A percentile compares a stretch with the other conserved stretches of the same genome.
Conservation (phyloP, 257 asterid genomes). For the Solanum tarapatanum region DNA sequence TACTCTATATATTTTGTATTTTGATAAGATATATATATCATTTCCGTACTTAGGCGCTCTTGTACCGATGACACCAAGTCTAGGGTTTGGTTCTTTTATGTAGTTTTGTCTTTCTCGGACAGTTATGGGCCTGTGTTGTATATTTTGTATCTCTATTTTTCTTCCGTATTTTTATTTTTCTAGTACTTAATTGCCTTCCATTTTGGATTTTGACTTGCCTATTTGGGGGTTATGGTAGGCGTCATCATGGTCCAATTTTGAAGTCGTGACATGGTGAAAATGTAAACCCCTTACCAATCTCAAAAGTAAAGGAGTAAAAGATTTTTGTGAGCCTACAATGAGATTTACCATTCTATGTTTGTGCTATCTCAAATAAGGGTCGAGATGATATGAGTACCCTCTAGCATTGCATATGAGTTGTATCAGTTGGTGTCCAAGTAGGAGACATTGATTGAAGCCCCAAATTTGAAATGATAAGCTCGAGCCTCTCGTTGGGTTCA, state of each 20-base stretch:
- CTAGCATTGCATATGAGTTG: background rate
- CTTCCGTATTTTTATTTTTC: too few relatives aligned
- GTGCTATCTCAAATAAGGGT: background rate
- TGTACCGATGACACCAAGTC: background rate
- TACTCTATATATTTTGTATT: background rate
- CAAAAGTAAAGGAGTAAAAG: background rate
- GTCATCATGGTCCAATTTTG: too few relatives aligned
- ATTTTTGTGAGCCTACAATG: background rate
- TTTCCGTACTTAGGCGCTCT: background rate
- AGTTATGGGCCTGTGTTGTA: too few relatives aligned
- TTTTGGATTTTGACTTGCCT: too few relatives aligned
- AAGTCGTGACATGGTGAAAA: background rate
- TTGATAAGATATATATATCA: too few relatives aligned
- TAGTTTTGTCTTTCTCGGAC: too few relatives aligned
- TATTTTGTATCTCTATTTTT: too few relatives aligned
- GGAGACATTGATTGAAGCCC: background rate
- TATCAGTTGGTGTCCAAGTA: background rate
- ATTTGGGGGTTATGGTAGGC: background rate
- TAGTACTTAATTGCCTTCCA: too few relatives aligned
- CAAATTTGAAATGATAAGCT: background rate
- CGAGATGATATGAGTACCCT: background rate
- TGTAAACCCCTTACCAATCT: background rate
- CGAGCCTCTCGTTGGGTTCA: background rate
- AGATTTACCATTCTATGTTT: background rate
- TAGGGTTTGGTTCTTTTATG: background rate